Base-by-base conservation (phyloP, 139 green algal genomes). In the Chlamydomonas schloesseri region DNA sequence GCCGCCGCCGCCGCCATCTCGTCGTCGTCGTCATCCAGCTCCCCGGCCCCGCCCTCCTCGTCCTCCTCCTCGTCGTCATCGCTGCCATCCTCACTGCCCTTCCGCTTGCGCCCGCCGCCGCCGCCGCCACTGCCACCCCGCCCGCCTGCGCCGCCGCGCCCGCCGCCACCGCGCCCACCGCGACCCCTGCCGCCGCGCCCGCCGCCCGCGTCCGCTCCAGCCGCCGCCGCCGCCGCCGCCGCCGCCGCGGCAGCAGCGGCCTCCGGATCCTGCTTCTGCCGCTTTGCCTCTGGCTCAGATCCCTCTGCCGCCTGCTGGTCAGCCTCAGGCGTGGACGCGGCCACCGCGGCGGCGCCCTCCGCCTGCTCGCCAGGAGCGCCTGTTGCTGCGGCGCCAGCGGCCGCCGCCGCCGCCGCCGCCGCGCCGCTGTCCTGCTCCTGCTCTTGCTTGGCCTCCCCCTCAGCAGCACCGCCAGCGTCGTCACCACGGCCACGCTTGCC, bases 61-160 rank as follows among this genome's bases (percentile, higher is more conserved):
- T 83, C 86, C 47, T 73, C 71, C 47, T 75, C 86, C 17, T 84
- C 86, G 15, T 90, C 86, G 20, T 46, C 78, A 2, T 78, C 62
- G 5, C 62, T 53, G 1, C 73, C 79, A 24, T 71, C 70, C 5
- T 87, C 69, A 17, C 36, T 70, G 47, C 58, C 68, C 23, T 36
- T 3, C 17, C 37, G 31, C 23, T 26, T 28, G n/a, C 78, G n/a
- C 0, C 64, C 28, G 28, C 62, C 77, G 36, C 78, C 46, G 6
- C 42, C 36, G 36, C 60, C 17, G 28, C n/a, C n/a, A n/a, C n/a
- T n/a, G n/a, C n/a, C n/a, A n/a, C n/a, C 64, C 1, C 65, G 33
- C 53, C 42, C 64, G 65, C 60, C 42, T 42, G 46, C 33, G 21
- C 65, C 47, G 10, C 47, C 36, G 3, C 29, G 36, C 18, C 13